These are phyloP conservation scores for Liriodendron chinense DNA, from an alignment of 164 flowering plant species.

Conservation along the genomic window DNA sequence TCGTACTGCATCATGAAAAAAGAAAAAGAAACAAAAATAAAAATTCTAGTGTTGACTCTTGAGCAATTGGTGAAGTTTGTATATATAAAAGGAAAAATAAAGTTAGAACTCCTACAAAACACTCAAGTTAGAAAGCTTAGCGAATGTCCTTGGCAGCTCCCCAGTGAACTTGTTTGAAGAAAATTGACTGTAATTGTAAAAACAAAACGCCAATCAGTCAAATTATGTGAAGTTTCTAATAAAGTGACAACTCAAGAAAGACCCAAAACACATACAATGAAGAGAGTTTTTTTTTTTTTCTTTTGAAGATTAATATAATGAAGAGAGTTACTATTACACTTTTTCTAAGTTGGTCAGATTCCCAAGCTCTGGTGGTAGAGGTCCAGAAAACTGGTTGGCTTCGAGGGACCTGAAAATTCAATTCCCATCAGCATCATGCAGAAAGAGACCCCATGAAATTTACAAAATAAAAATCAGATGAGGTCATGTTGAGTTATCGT, in stretches of 20 bases:
- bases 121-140: slow-evolving; percentile 13
- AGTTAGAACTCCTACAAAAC: slow-evolving; percentile 12
- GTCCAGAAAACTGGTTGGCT: slow-evolving; percentile 27
- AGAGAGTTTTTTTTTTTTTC: too few species aligned
- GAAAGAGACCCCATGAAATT: neutral
- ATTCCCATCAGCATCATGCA: neutral
- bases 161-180: slow-evolving; percentile 25
- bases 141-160: slow-evolving; percentile 15
- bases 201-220: neutral
- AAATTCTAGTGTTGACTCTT: neutral
- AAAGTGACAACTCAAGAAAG: too few species aligned
- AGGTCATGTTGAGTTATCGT: too few species aligned
- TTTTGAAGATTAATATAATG: too few species aligned
- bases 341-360: slow-evolving; percentile 20
- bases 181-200: slow-evolving; percentile 19
- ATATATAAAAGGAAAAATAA: neutral
- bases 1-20: slow-evolving; percentile 19
- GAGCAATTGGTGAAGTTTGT: neutral
- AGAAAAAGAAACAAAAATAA: neutral
- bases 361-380: slow-evolving; percentile 38
- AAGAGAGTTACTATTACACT: slow-evolving; percentile 23
- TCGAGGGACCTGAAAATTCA: slow-evolving; percentile 30
- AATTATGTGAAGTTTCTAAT: neutral
- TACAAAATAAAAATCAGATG: neutral
- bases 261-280: too few species aligned